These are phyloP conservation scores for Lodderomyces theae DNA, from an alignment of 1,139 yeast species.

Conservation along the genomic window DNA sequence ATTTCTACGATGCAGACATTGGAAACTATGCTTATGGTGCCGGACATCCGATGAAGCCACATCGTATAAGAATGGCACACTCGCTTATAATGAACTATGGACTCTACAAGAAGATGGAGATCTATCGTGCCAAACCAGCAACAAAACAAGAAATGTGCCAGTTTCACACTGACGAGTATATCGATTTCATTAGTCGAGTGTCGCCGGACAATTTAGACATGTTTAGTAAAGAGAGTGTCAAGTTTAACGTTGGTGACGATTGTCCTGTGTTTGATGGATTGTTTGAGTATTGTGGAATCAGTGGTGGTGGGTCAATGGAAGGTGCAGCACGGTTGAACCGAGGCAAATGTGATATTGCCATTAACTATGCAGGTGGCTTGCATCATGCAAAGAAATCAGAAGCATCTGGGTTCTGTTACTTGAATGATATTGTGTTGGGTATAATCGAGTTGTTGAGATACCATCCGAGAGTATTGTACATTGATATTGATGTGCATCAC, in stretches of 20 bases:
- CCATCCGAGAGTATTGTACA: slow-evolving; percentile 92
- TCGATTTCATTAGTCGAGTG: slow-evolving; percentile 88
- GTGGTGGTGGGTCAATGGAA: slow-evolving; percentile 97
- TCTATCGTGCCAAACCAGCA: slow-evolving; percentile 95
- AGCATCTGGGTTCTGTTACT: slow-evolving; percentile 94
- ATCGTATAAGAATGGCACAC: slow-evolving; percentile 98
- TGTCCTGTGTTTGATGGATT: slow-evolving; percentile 97
- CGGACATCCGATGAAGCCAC: slow-evolving; percentile 99
- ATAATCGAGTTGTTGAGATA: slow-evolving; percentile 84
- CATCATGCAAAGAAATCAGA: slow-evolving; percentile 97
- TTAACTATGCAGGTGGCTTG: slow-evolving; percentile 95
- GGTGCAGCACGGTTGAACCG: slow-evolving; percentile 92
- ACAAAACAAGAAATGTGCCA: slow-evolving; percentile 98
- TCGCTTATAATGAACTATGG: slow-evolving; percentile 97
- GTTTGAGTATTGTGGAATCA: slow-evolving; percentile 89
- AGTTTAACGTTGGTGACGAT: slow-evolving; percentile 96
- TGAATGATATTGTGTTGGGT: slow-evolving; percentile 68
- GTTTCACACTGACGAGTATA: slow-evolving; percentile 95
- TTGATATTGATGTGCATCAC: slow-evolving; percentile 95
- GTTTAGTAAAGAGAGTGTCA: slow-evolving; percentile 88
- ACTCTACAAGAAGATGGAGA: slow-evolving; percentile 93
- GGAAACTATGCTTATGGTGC: slow-evolving; percentile 98
- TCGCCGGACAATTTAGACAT: slow-evolving; percentile 92
- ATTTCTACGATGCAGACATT: slow-evolving; percentile 69
- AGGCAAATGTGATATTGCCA: slow-evolving; percentile 93